Evolutionary conservation across 129 eudicot genomes (phyloP).

Genomic region (Pittosporum tobira): DNA sequence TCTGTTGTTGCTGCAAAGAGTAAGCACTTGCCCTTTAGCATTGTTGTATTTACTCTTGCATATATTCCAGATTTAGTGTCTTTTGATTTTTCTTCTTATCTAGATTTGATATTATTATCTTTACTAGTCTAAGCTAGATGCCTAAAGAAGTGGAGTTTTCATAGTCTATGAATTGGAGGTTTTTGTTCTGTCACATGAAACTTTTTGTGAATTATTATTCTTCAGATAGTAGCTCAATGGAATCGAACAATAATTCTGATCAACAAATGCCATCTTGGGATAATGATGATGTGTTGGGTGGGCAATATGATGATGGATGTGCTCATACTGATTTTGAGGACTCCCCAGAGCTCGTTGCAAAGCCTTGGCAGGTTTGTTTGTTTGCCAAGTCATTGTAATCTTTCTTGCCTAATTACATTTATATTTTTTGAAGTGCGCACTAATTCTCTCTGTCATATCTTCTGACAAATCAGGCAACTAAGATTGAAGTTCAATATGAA

Average conservation of each 20-base stretch:
- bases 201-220: not conserved
- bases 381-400: not conserved
- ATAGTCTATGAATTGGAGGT: not conserved
- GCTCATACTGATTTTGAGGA: constrained; percentile 55
- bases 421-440: not conserved
- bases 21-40: not conserved
- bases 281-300: constrained; percentile 39
- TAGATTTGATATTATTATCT: no score
- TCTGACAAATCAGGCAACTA: constrained; percentile 48
- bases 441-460: no score
- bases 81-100: not conserved
- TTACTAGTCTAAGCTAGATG: no score
- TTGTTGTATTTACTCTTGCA: not conserved
- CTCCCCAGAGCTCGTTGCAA: constrained; percentile 47
- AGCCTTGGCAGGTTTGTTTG: constrained; percentile 71
- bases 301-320: constrained; percentile 46
- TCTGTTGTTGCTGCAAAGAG: not conserved
- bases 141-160: not conserved
- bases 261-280: constrained; percentile 44
- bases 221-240: not conserved
- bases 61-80: not conserved
- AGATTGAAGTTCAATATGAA: constrained; percentile 65
- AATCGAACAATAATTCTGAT: constrained; percentile 4
- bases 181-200: not conserved
- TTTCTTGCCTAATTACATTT: not conserved